Evolutionary conservation across 2,329 filamentous ascomycete genomes (phyloP).

Genomic region (Fusarium chaquense): DNA sequence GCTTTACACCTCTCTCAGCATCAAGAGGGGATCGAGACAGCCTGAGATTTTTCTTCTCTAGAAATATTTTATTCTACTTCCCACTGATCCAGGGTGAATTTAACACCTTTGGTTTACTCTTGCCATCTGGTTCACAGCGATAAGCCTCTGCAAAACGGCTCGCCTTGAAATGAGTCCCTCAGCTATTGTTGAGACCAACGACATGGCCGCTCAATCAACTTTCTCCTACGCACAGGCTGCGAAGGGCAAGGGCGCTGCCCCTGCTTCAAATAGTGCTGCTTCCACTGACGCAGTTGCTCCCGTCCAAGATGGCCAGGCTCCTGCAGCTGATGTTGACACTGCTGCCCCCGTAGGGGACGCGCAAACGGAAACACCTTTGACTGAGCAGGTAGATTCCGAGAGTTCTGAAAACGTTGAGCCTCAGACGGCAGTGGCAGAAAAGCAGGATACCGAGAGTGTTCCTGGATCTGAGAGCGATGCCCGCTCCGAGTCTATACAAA

Average conservation of each 20-base stretch:
- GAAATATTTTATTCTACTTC: slow-evolving; percentile 30
- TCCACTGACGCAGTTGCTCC: slow-evolving; percentile 43
- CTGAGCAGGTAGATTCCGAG: slow-evolving; percentile 47
- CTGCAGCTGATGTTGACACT: slow-evolving; percentile 44
- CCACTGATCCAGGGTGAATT: slow-evolving; percentile 40
- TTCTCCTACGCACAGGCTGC: slow-evolving; percentile 98
- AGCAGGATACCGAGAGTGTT: slow-evolving; percentile 52
- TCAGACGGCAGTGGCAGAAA: slow-evolving; percentile 46
- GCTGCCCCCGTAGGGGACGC: slow-evolving; percentile 45
- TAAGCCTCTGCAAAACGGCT: slow-evolving; percentile 36
- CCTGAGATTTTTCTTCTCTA: slow-evolving; percentile 35
- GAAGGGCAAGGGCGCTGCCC: slow-evolving; percentile 73
- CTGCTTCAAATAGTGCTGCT: slow-evolving; percentile 49
- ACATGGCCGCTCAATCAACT: slow-evolving; percentile 68
- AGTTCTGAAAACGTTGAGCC: slow-evolving; percentile 42
- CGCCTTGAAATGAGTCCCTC: slow-evolving; percentile 48
- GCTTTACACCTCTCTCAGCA: slow-evolving; percentile 43
- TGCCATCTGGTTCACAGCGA: slow-evolving; percentile 30
- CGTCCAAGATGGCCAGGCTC: slow-evolving; percentile 47
- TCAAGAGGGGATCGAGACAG: slow-evolving; percentile 45
- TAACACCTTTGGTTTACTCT: slow-evolving; percentile 32
- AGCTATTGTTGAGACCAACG: slow-evolving; percentile 47
- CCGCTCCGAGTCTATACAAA: slow-evolving; percentile 52
- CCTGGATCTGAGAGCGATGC: slow-evolving; percentile 55
- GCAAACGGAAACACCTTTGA: slow-evolving; percentile 39